Evolutionary conservation across 2,329 filamentous ascomycete genomes (phyloP).

Genomic region (Colletotrichum gloeosporioides): DNA sequence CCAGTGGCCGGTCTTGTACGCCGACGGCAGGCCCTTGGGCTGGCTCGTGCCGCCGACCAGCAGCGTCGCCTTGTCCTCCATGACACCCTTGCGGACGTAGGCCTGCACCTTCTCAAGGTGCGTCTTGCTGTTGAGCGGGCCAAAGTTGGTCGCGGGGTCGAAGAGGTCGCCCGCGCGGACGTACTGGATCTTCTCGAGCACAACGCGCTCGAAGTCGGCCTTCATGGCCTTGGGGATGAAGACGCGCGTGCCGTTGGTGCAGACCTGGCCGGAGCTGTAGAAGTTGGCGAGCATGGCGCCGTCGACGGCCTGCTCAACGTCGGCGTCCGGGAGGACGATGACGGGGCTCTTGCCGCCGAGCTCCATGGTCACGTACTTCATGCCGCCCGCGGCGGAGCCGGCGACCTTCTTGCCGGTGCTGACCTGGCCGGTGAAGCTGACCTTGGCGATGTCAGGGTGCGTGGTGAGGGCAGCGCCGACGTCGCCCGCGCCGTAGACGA

Average conservation of each 20-base stretch:
- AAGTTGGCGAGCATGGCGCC: conserved; percentile 95
- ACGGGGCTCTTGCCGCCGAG: conserved; percentile 86
- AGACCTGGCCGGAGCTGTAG: conserved; percentile 89
- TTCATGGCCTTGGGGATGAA: conserved; percentile 77
- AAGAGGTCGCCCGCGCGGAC: conserved; percentile 79
- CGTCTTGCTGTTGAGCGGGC: conserved; percentile 76
- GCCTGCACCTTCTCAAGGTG: conserved; percentile 80
- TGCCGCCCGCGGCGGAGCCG: conserved; percentile 72
- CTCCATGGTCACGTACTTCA: conserved; percentile 95
- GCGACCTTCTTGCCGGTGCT: conserved; percentile 75
- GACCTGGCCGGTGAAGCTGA: conserved; percentile 51
- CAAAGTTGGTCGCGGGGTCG: conserved; percentile 79
- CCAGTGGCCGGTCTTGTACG: conserved; percentile 76
- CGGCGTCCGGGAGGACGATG: conserved; percentile 80
- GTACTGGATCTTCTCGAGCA: conserved; percentile 77
- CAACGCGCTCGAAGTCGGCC: conserved; percentile 67
- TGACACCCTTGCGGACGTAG: conserved; percentile 79
- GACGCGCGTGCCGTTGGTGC: conserved; percentile 89
- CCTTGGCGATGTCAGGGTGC: conserved; percentile 79
- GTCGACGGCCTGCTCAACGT: conserved; percentile 81
- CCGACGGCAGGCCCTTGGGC: conserved; percentile 52
- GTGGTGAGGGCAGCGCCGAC: conserved; percentile 78
- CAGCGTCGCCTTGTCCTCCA: conserved; percentile 75
- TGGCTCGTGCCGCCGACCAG: conserved; percentile 73
- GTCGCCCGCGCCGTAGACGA: conserved; percentile 80